Base-by-base conservation (phyloP, 1,284 basidiomycete genomes). In the Ceratobasidium sp. region DNA sequence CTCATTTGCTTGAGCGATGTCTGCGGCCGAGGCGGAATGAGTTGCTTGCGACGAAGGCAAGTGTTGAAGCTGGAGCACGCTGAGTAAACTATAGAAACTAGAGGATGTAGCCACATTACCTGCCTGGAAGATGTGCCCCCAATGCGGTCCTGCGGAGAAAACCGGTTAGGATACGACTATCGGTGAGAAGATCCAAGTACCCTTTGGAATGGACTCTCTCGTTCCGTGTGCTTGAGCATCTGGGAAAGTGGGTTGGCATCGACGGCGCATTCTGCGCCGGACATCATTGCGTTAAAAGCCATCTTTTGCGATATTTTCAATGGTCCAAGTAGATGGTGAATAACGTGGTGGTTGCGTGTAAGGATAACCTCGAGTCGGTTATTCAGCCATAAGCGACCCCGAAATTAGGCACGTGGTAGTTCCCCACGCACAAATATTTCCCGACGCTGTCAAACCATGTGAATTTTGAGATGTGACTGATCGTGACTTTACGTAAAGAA, bases 161-260 rank as follows among this genome's bases (percentile, higher is more conserved):
- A 39, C 19, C 19, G 41, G 21, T 68, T 52, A 8, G 64, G 57
- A 57, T 56, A 14, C 23, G 71, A 23, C n/a, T 52, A 29, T 33
- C 27, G 47, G 58, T 30, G 69, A 39, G 46, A 27, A 64, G 6
- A 41, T 16, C 29, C 19, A 77, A 81, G 62, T 72, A 88, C 89
- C 80, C 91, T 87, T 73, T 95, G 93, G 39, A 97, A 78, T 75
- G 91, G 93, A 68, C 90, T 87, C 79, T 98, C 95, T 2, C 87
- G 87, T 71, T 95, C 92, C 3, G 94, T 87, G 74, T 97, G 91
- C 78, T 98, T 98, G 70, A 96, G 82, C 49, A 98, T 88, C 75
- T 94, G 90, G 19, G 91, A 87, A 33, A 99, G 82, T 2, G 95
- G 93, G 76, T 98, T 98, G 67, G 88, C 84, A 5, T 87, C 83